Evolutionary conservation across 2,329 filamentous ascomycete species (phyloP), one percentile per base, ranked within the genome.

Genomic region (Alternaria triticimaculans): DNA sequence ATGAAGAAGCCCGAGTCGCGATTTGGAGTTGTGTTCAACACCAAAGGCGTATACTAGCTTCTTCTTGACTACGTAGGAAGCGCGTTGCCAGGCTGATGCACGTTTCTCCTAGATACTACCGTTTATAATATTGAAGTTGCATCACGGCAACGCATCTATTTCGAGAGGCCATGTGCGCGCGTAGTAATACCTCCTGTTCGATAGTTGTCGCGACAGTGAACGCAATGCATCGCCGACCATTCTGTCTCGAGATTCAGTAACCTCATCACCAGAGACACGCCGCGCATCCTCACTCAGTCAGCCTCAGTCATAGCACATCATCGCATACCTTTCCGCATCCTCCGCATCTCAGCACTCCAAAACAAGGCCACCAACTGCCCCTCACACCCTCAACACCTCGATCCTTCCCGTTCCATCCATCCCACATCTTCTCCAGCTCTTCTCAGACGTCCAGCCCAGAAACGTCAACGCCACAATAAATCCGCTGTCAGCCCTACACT

Each of bases 401-500:
- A 11, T 28, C 20, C 20, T 41, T 53, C 30, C 62, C 53, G 33
- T 58, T 48, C 46, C 33, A 55, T 23, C 45, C 49, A 54, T 46
- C 41, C 37, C 37, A 41, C n/a, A 11, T 5, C 9, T 41, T 41
- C n/a, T 11, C 37, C 37, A 41, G 37, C n/a, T 41, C 37, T 41
- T 11, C 37, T 18, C 23, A 30, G 4, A 9, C n/a, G 4, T 41
- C 25, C 6, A 12, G 3, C 6, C 49, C 49, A 41, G 46, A 44
- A 21, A 53, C 59, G 15, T 43, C 28, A 28, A 62, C 49, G 51
- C 50, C 63, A 62, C 55, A 44, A 49, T 20, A 53, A 56, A n/a
- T 23, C 14, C 21, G 43, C 18, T 48, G 20, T 63, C 63, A 65
- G 63, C 63, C 56, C 53, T 65, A 59, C 11, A 44, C 37, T 20